Conservation (phyloP, 805 yeast species). For the Myxozyma neotropica region DNA sequence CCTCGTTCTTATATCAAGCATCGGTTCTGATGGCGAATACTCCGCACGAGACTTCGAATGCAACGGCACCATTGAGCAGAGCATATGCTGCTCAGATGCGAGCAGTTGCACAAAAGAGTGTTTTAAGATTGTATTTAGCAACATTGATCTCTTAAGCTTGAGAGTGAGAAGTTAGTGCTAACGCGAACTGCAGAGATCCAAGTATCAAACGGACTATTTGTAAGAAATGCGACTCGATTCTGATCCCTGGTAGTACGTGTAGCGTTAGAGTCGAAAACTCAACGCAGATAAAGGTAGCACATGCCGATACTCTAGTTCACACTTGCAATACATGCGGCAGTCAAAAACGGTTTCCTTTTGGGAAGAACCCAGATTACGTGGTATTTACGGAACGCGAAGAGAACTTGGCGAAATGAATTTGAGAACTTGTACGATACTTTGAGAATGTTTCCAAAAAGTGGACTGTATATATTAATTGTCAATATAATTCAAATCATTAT, state of each 20-base stretch:
- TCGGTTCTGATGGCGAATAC: slow-evolving; percentile 25
- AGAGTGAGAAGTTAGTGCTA: not conserved
- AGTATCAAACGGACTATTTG: slow-evolving; percentile 63
- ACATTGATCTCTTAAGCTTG: not conserved
- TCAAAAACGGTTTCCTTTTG: slow-evolving; percentile 32
- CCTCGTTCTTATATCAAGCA: slow-evolving; percentile 35
- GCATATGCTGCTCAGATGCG: slow-evolving; percentile 30
- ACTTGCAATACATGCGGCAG: slow-evolving; percentile 29
- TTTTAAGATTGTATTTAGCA: slow-evolving; percentile 31
- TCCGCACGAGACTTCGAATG: not conserved
- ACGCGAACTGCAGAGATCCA: slow-evolving; percentile 23
- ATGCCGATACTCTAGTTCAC: slow-evolving; percentile 49
- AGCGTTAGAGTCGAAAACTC: slow-evolving; percentile 45
- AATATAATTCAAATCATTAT: no score
- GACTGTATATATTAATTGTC: not conserved
- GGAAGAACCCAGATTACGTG: slow-evolving; percentile 19
- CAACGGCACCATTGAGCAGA: slow-evolving; percentile 17
- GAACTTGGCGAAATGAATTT: not conserved
- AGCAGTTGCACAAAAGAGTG: slow-evolving; percentile 33
- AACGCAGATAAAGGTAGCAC: slow-evolving; percentile 44
- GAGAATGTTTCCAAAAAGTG: not conserved
- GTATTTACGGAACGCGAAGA: slow-evolving; percentile 23
- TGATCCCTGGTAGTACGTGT: slow-evolving; percentile 53
- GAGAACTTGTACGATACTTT: no score
- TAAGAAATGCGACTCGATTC: slow-evolving; percentile 58